Conservation (phyloP, 2,329 filamentous ascomycete genomes). For the Apiospora rasikravindrae region DNA sequence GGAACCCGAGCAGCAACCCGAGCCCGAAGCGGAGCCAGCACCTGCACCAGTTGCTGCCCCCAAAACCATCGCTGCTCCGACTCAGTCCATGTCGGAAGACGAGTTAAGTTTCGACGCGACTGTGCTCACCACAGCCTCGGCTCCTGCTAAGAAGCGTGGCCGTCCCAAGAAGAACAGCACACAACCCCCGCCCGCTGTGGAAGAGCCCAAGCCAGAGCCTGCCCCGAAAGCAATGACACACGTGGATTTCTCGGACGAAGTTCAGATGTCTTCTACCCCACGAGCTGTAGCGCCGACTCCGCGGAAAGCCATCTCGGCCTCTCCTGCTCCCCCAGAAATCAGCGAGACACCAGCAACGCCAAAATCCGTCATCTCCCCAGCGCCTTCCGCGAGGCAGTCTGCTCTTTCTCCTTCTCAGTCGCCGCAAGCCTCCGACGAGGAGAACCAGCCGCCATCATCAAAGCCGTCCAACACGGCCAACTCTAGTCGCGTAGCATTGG, state of each 20-base stretch:
- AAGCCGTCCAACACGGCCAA: conserved; percentile 57
- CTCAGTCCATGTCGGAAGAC: conserved; percentile 36
- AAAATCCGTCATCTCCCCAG: conserved; percentile 47
- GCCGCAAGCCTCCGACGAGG: conserved; percentile 78
- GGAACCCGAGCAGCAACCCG: conserved; percentile 23
- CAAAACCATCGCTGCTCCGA: conserved; percentile 23
- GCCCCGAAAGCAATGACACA: conserved; percentile 34
- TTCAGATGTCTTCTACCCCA: conserved; percentile 9
- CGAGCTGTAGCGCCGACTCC: background rate
- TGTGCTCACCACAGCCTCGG: conserved; percentile 42
- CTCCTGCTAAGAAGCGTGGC: conserved; percentile 40
- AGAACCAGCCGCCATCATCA: conserved; percentile 78
- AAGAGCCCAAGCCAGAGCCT: conserved; percentile 21
- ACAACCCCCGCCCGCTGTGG: conserved; percentile 16
- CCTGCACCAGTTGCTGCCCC: conserved; percentile 29
- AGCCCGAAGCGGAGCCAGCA: conserved; percentile 23
- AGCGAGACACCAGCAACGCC: conserved; percentile 44
- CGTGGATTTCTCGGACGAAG: conserved; percentile 30
- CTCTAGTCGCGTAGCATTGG: conserved; percentile 52
- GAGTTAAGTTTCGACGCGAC: conserved; percentile 49
- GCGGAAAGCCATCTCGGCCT: background rate
- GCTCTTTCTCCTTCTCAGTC: conserved; percentile 68
- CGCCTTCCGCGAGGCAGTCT: conserved; percentile 57
- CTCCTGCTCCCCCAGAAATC: background rate
- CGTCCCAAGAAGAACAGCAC: conserved; percentile 39